Evolutionary conservation across 2,329 filamentous ascomycete genomes (phyloP).

Genomic region (Sclerotiophoma versabilis): DNA sequence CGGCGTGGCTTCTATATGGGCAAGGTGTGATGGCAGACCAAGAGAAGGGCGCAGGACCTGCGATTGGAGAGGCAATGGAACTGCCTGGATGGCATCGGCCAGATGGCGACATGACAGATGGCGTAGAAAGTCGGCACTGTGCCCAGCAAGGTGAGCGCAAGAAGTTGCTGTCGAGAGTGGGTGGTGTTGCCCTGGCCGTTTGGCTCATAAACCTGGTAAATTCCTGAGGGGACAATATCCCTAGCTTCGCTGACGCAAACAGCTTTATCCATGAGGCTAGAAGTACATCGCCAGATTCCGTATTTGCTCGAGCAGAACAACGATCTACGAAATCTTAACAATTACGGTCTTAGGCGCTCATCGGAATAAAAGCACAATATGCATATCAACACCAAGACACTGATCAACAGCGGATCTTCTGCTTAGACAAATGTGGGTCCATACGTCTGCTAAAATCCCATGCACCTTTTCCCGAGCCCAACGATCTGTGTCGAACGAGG

Average conservation of each 20-base stretch:
- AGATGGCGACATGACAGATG: not conserved
- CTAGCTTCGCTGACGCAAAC: not conserved
- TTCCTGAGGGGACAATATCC: not conserved
- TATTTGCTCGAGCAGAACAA: constrained; percentile 1
- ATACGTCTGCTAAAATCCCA: constrained; percentile 4
- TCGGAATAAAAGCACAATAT: not conserved
- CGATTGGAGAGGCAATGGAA: not conserved
- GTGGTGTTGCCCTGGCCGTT: not conserved
- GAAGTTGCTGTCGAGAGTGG: not conserved
- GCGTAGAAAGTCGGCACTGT: not conserved
- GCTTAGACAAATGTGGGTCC: not conserved
- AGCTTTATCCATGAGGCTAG: not conserved
- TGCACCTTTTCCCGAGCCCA: not conserved
- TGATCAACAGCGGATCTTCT: not conserved
- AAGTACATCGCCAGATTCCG: not conserved
- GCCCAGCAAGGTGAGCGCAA: not conserved
- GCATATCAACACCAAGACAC: no score
- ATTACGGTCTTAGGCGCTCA: not conserved
- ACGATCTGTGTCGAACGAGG: not conserved
- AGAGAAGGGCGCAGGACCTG: not conserved
- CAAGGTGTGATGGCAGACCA: not conserved
- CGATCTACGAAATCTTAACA: not conserved
- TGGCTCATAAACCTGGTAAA: constrained; percentile 6
- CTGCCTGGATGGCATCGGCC: constrained; percentile 11
- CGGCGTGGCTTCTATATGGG: constrained; percentile 44